These are phyloP conservation scores for Limonium bicolor DNA, from an alignment of 148 eudicot species.

Conservation along the genomic window DNA sequence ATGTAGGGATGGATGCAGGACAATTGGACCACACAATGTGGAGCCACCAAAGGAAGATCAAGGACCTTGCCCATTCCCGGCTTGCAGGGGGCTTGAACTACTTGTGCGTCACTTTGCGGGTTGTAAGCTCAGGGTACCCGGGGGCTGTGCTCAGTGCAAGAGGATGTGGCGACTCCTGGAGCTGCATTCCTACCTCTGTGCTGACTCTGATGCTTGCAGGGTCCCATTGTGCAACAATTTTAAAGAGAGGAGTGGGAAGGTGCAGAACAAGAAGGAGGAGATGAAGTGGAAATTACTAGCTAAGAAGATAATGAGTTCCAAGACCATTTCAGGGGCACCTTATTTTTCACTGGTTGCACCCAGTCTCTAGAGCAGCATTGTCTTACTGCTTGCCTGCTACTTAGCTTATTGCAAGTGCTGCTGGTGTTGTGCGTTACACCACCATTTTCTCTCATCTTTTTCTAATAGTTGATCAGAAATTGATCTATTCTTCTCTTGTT, in stretches of 20 bases:
- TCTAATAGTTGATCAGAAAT: too few relatives aligned
- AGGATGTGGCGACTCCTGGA: conserved; percentile 91
- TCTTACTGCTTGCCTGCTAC: too few relatives aligned
- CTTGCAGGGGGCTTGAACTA: conserved; percentile 65
- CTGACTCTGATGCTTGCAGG: conserved; percentile 43
- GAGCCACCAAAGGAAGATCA: conserved; percentile 37
- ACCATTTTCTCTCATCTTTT: too few relatives aligned
- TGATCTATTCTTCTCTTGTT: too few relatives aligned
- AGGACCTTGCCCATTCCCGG: conserved; percentile 42
- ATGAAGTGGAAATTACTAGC: conserved; percentile 82
- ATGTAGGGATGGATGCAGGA: conserved; percentile 79
- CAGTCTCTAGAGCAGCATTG: too few relatives aligned
- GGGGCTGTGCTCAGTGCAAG: conserved; percentile 82
- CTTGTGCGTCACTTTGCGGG: conserved; percentile 74
- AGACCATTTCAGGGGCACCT: conserved; percentile 77
- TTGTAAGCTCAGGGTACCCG: conserved; percentile 64
- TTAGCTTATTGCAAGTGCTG: too few relatives aligned
- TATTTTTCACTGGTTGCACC: conserved; percentile 41
- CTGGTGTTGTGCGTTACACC: too few relatives aligned
- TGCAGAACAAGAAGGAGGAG: conserved; percentile 72
- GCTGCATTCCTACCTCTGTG: conserved; percentile 72
- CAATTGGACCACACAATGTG: conserved; percentile 73
- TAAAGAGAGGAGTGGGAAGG: conserved; percentile 32
- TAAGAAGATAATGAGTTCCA: conserved; percentile 68
- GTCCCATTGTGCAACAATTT: conserved; percentile 94